Evolutionary conservation across 1,139 yeast species (phyloP), one percentile per base, ranked within the genome.

Genomic region (Yamadazyma sp.): DNA sequence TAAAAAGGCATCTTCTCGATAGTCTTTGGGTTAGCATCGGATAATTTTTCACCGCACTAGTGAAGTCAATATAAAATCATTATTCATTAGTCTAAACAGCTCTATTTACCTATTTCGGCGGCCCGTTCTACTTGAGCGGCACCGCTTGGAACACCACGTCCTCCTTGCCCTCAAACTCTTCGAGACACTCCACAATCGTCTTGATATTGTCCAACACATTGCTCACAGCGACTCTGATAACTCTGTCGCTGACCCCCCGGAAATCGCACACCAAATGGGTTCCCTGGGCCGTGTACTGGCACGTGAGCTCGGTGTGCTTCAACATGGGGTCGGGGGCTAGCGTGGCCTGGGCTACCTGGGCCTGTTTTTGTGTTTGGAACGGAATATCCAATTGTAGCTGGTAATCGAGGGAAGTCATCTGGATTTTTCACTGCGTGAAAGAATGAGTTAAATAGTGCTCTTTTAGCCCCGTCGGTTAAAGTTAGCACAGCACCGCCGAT

Each of bases 261-360:
- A 83, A 81, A 2, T 48, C 41, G 26, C 79, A 76, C 3, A 54
- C 38, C 35, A 83, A 63, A 4, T 42, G 39, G 26, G 43, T 41
- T 1, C 48, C 62, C 3, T 61, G 52, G 1, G 61, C 52, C 2
- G 54, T 31, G 47, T 72, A 81, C 0, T 53, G 52, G 2, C 78
- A 78, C n/a, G 59, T 58, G 33, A 82, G 61, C 48, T 80, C 86
- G 37, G 76, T 70, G 0, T 82, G 80, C 54, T 79, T 82, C 44
- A 88, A 67, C 22, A 85, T 81, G 1, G 96, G 95, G 55, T 88
- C 97, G 0, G 95, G 95, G 1, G 64, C 52, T 20, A 89, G 67
- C 1, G 88, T 67, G 13, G 67, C 62, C 31, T 62, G 52, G 0
- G 94, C 92, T 2, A 86, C 80, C 4, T 42, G 39, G 0, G 95